phyloP scores from a whole-genome alignment of 495 filamentous ascomycete genomes.

The Podospora didyma region DNA sequence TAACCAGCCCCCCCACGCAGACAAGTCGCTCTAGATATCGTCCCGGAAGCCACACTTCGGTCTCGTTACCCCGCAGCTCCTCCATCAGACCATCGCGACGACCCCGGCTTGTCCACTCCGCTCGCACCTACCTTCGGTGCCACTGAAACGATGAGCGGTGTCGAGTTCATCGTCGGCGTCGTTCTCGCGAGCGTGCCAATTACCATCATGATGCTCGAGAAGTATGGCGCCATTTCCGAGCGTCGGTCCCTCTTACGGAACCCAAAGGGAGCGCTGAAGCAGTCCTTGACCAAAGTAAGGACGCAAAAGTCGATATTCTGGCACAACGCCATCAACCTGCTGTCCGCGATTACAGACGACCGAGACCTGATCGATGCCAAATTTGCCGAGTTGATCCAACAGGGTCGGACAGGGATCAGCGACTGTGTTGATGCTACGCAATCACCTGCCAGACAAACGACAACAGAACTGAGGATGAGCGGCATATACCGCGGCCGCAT shows the following conservation, averaged over 20 bases:
- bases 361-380: not conserved
- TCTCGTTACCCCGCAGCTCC: too few relatives aligned
- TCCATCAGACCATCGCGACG: too few relatives aligned
- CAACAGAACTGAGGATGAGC: not conserved
- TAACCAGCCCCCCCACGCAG: too few relatives aligned
- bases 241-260: not conserved
- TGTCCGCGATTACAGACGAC: slow-evolving; percentile 1
- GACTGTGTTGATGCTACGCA: not conserved
- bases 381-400: not conserved
- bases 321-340: slow-evolving; percentile 2
- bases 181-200: slow-evolving; percentile 2
- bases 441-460: not conserved
- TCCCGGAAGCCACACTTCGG: too few relatives aligned
- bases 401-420: not conserved
- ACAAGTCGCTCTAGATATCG: too few relatives aligned
- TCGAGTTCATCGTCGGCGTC: slow-evolving; percentile 5
- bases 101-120: too few relatives aligned
- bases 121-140: too few relatives aligned
- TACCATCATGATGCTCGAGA: not conserved
- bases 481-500: not conserved
- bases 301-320: slow-evolving; percentile 3
- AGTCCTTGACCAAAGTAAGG: slow-evolving; percentile 1
- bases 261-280: not conserved
- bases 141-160: slow-evolving; percentile 2
- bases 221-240: not conserved